Conservation (phyloP, 345 rosid genomes). For the Sonneratia caseolaris region DNA sequence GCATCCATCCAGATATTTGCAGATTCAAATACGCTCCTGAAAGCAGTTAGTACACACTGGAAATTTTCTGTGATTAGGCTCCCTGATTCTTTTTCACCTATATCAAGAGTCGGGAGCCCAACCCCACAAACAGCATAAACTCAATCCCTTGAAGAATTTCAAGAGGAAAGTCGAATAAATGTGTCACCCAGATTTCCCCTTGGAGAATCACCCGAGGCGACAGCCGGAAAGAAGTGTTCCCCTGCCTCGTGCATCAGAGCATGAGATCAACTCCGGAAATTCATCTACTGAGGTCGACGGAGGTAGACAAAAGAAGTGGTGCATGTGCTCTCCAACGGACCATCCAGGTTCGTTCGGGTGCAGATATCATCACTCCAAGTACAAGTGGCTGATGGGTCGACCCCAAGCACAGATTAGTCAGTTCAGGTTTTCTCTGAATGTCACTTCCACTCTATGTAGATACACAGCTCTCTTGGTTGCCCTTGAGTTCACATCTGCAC, state of each 20-base stretch:
- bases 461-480: no score
- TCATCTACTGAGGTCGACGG: not conserved
- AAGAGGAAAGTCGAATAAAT: not conserved
- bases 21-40: no score
- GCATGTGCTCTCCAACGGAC: slow-evolving; percentile 11
- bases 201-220: slow-evolving; percentile 1
- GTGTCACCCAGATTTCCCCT: not conserved
- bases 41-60: not conserved
- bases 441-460: no score
- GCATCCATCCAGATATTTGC: no score
- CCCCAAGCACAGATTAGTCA: not conserved
- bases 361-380: slow-evolving; percentile 9
- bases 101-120: not conserved
- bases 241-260: not conserved
- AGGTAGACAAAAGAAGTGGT: slow-evolving; percentile 3
- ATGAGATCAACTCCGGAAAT: not conserved
- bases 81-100: not conserved
- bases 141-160: not conserved
- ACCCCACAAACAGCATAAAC: no score
- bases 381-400: not conserved
- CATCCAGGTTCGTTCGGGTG: slow-evolving; percentile 14
- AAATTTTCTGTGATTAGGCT: not conserved
- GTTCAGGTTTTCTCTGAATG: no score
- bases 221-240: not conserved
- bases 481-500: not conserved